Conservation (phyloP, 2,329 filamentous ascomycete genomes). For the Thelonectria olida region DNA sequence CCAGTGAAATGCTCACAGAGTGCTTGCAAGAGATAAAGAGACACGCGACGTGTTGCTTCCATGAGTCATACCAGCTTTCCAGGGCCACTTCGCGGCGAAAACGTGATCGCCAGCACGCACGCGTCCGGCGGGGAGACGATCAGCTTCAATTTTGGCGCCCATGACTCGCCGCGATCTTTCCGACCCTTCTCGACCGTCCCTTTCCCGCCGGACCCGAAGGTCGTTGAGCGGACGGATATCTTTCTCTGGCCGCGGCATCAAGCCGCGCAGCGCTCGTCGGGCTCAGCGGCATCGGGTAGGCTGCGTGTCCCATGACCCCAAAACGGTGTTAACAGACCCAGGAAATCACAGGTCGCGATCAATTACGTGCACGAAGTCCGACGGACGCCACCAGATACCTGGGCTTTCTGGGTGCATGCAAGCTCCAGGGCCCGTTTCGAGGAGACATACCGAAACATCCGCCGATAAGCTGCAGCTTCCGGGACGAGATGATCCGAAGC, state of each 20-base stretch:
- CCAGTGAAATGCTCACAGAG: no score
- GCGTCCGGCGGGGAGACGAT: no score
- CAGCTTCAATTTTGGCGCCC: no score
- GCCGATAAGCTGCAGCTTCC: slow-evolving; percentile 4
- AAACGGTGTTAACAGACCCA: neutral
- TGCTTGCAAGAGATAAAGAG: neutral
- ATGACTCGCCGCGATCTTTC: no score
- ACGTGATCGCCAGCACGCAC: no score
- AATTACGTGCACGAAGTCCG: slow-evolving; percentile 1
- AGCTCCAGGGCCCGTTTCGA: no score
- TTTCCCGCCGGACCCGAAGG: neutral
- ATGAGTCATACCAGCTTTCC: neutral
- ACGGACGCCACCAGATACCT: neutral
- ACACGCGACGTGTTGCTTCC: neutral
- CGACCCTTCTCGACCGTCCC: no score
- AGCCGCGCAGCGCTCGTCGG: neutral
- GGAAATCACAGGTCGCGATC: slow-evolving; percentile 14
- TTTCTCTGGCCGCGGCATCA: neutral
- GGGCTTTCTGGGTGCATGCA: slow-evolving; percentile 8
- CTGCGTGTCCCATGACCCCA: neutral
- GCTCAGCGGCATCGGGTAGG: slow-evolving; percentile 2
- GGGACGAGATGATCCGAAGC: neutral
- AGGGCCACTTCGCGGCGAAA: no score
- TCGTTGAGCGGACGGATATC: neutral
- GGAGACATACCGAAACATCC: neutral